These are phyloP conservation scores for Fusarium robinianum DNA, from an alignment of 2,329 filamentous ascomycete species.

Conservation along the genomic window DNA sequence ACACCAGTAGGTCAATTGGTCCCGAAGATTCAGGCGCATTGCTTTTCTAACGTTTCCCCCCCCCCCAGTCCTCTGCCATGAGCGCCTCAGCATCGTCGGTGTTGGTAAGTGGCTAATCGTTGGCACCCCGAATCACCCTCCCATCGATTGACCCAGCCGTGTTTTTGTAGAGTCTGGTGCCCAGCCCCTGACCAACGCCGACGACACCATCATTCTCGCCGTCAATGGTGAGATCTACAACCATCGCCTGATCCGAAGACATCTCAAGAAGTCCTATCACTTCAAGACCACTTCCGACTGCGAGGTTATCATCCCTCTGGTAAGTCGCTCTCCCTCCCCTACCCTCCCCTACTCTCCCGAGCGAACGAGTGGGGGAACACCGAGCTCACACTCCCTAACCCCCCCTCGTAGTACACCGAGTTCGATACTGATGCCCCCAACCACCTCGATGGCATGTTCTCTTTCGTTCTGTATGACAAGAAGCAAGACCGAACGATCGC, in stretches of 20 bases:
- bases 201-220: constrained; percentile 84
- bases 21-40: not conserved
- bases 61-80: constrained; percentile 83
- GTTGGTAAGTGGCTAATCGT: constrained; percentile 68
- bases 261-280: constrained; percentile 80
- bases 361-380: not conserved
- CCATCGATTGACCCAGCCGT: constrained; percentile 27
- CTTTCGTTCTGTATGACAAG: constrained; percentile 97
- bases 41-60: constrained; percentile 38
- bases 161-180: constrained; percentile 77
- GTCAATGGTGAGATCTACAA: constrained; percentile 99
- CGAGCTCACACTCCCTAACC: constrained; percentile 21
- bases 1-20: constrained; percentile 73
- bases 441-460: constrained; percentile 98
- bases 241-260: constrained; percentile 92
- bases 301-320: constrained; percentile 97
- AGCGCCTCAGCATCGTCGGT: constrained; percentile 96
- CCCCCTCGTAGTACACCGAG: constrained; percentile 83
- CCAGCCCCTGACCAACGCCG: constrained; percentile 91
- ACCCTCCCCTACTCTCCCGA: not conserved
- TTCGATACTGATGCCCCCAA: constrained; percentile 91
- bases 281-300: constrained; percentile 99
- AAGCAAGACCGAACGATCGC: constrained; percentile 89
- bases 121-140: constrained; percentile 12
- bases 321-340: constrained; percentile 51